Conservation (phyloP, 2,329 filamentous ascomycete species). For the Diaporthe aspalathi region DNA sequence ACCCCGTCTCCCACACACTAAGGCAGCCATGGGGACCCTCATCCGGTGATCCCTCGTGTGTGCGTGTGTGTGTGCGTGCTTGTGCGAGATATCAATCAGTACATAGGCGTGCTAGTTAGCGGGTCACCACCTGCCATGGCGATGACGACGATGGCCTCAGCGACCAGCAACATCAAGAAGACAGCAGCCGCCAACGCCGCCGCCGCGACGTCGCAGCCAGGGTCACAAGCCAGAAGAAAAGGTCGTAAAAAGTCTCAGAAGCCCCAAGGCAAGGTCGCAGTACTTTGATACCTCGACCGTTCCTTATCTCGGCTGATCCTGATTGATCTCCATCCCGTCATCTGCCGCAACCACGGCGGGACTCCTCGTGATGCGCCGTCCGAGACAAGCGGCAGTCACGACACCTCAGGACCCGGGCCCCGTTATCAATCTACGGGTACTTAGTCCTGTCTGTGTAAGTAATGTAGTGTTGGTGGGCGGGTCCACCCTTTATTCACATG, state of each 20-base stretch:
- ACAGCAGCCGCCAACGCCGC: no score
- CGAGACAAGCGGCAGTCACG: conserved; percentile 33
- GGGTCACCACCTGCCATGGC: neutral
- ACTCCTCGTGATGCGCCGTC: conserved; percentile 29
- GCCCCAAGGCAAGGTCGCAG: conserved; percentile 19
- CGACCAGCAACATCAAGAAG: no score
- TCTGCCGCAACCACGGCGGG: conserved; percentile 28
- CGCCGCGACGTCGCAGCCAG: conserved; percentile 6
- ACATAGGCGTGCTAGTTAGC: conserved; percentile 12
- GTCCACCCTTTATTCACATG: conserved; percentile 34
- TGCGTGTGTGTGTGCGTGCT: neutral
- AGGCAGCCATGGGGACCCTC: neutral
- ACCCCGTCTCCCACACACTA: conserved; percentile 36
- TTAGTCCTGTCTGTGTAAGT: no score
- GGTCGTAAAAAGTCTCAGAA: no score
- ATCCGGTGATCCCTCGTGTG: conserved; percentile 31
- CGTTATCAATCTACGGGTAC: conserved; percentile 19
- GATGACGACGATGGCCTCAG: conserved; percentile 16
- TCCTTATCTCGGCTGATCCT: conserved; percentile 31
- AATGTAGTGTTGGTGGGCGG: conserved; percentile 3
- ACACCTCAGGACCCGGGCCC: neutral
- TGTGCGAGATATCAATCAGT: conserved; percentile 18
- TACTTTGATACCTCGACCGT: conserved; percentile 5
- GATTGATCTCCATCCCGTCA: conserved; percentile 14
- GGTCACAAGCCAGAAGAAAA: no score